phyloP scores from a whole-genome alignment of 1,284 basidiomycete genomes.

The Puccinia brachypodii region DNA sequence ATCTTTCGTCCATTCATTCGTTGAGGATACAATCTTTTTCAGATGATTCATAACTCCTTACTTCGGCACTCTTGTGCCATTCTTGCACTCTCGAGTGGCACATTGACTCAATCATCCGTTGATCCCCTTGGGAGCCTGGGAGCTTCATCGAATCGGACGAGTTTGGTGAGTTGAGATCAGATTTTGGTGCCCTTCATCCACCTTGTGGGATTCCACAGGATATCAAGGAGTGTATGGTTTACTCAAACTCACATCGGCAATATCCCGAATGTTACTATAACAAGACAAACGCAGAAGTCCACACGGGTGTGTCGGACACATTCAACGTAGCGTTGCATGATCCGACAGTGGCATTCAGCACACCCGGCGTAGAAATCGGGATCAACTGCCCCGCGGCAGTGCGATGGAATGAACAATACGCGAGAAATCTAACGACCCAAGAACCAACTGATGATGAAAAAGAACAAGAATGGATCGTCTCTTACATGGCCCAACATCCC shows the following conservation, averaged over 20 bases:
- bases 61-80: constrained; percentile 11
- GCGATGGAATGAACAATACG: constrained; percentile 34
- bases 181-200: neutral
- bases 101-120: neutral
- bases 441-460: constrained; percentile 23
- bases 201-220: neutral
- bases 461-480: constrained; percentile 44
- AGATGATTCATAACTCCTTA: neutral
- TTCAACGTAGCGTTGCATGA: constrained; percentile 43
- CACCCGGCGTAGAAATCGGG: constrained; percentile 3
- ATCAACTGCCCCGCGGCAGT: constrained; percentile 39
- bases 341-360: constrained; percentile 18
- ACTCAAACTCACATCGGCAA: neutral
- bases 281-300: constrained; percentile 1
- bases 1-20: neutral
- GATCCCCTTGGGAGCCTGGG: neutral
- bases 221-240: neutral
- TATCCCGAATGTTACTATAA: neutral
- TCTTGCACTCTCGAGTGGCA: neutral
- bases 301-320: constrained; percentile 4
- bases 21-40: neutral
- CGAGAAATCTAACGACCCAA: constrained; percentile 21
- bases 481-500: constrained; percentile 40
- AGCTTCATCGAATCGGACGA: neutral
- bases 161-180: neutral